Percentiles rank a stretch among this genome's conserved stretches.
phyloP scores from a whole-genome alignment of 2,329 filamentous ascomycete species.

The Tolypocladium sp. region DNA sequence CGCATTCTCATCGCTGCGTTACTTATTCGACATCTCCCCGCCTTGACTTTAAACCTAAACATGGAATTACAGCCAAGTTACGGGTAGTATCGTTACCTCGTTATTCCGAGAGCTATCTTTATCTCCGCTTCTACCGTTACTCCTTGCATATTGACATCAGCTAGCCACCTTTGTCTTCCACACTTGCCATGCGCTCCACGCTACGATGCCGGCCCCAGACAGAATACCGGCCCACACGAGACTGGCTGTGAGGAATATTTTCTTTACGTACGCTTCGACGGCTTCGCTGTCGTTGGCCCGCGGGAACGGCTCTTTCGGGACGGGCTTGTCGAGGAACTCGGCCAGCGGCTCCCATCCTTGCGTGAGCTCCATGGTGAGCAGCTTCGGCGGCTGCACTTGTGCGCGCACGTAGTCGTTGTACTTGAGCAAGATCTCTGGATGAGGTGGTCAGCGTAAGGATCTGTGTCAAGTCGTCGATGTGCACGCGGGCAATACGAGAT shows the following conservation, averaged over 20 bases:
- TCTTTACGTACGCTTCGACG: background rate
- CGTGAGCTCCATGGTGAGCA: constrained; percentile 5
- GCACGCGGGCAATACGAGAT: background rate
- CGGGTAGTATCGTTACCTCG: no score
- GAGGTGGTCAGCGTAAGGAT: background rate
- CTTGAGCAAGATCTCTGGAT: background rate
- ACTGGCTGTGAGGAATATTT: background rate
- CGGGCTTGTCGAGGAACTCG: constrained; percentile 13
- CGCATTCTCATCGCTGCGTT: no score
- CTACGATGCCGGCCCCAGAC: constrained; percentile 23
- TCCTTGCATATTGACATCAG: background rate
- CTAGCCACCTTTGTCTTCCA: background rate
- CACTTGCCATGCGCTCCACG: background rate
- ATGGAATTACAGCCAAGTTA: no score
- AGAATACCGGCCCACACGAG: background rate
- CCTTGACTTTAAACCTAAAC: no score
- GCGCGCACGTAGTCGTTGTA: constrained; percentile 3
- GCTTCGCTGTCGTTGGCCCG: constrained; percentile 14
- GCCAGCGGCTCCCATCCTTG: constrained; percentile 19
- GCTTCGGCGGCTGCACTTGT: background rate
- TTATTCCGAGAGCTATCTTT: no score
- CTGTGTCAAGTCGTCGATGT: no score
- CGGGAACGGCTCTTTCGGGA: constrained; percentile 16
- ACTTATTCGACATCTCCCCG: no score
- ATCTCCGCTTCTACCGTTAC: no score